These are phyloP conservation scores for Citrus cavaleriei DNA, from an alignment of 345 rosid species.

Conservation along the genomic window DNA sequence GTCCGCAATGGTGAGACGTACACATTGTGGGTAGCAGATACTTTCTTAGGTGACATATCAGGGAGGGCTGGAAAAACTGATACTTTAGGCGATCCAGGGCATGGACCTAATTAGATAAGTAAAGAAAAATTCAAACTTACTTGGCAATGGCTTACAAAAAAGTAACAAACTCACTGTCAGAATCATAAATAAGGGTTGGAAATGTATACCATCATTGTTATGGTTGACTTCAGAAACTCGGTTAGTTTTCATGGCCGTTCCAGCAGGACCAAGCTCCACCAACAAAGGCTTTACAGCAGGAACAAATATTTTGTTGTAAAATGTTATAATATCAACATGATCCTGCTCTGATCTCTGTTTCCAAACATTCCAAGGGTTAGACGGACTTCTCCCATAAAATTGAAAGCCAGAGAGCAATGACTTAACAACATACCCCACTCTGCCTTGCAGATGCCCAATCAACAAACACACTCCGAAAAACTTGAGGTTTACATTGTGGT, in stretches of 20 bases:
- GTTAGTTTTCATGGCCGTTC: constrained; percentile 33
- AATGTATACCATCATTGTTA: constrained; percentile 51
- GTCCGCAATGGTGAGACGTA: constrained; percentile 94
- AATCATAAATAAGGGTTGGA: neutral
- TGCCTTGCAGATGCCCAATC: constrained; percentile 64
- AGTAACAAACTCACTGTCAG: neutral
- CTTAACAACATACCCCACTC: constrained; percentile 44
- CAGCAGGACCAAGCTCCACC: constrained; percentile 74
- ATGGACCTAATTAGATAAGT: constrained; percentile 47
- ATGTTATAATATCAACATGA: constrained; percentile 85
- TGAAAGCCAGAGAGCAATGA: neutral
- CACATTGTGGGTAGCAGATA: constrained; percentile 80
- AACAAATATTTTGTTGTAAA: constrained; percentile 86
- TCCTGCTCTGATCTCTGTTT: constrained; percentile 81
- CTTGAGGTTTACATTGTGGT: constrained; percentile 92
- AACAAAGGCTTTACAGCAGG: constrained; percentile 82
- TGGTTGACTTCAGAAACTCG: constrained; percentile 48
- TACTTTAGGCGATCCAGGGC: constrained; percentile 87
- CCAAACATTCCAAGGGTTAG: constrained; percentile 22
- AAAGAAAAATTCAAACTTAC: constrained; percentile 14
- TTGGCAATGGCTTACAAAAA: constrained; percentile 10
- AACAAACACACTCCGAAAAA: constrained; percentile 79
- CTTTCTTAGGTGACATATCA: constrained; percentile 96
- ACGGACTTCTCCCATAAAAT: constrained; percentile 16
- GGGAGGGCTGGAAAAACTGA: constrained; percentile 85